Evolutionary conservation across 2,329 filamentous ascomycete genomes (phyloP), one percentile per base, ranked within the genome.

Genomic region (Chaetomium sp.): DNA sequence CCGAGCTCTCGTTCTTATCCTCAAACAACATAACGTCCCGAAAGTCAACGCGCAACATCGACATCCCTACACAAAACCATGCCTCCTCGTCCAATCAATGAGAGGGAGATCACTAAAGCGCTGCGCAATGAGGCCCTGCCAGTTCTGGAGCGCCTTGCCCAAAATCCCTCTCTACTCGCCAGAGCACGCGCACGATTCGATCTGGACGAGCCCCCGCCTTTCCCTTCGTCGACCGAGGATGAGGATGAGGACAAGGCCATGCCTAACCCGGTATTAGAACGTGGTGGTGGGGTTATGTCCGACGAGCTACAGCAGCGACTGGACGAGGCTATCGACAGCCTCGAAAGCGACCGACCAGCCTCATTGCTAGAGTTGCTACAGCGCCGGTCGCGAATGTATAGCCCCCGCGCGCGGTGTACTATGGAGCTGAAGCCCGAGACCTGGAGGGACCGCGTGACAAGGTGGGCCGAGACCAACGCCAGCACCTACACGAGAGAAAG

Each of bases 241-340:
- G 51, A 62, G 19, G 23, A 57, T 21, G 60, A 63, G 33, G 33
- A 19, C 13, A 4, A 2, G 38, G 4, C 8, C 19, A 19, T 45
- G 38, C 4, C 3, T 35, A 13, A 12, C 33, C 16, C 38, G 38
- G 16, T 16, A n/a, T 45, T 7, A n/a, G 38, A 7, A 5, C 7
- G 10, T 12, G 50, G 4, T 12, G 13, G 25, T 10, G 4, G 25
- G 3, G 27, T 1, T 13, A 7, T 53, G 12, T 25, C 31, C n/a
- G 35, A 64, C 4, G 60, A 73, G n/a, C 69, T 49, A 1, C 23
- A 10, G 13, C 5, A 4, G n/a, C 45, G 35, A 35, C 60, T n/a
- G 25, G 33, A 35, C 13, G 9, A 12, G 33, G 9, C 33, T 10
- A 9, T 35, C 12, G 4, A 35, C 33, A 13, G 12, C 2, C 4